A percentile compares a stretch with the other conserved stretches of the same genome.
These are phyloP conservation scores for Calonectria pauciramosa DNA, from an alignment of 2,329 filamentous ascomycete genomes.

Conservation along the genomic window DNA sequence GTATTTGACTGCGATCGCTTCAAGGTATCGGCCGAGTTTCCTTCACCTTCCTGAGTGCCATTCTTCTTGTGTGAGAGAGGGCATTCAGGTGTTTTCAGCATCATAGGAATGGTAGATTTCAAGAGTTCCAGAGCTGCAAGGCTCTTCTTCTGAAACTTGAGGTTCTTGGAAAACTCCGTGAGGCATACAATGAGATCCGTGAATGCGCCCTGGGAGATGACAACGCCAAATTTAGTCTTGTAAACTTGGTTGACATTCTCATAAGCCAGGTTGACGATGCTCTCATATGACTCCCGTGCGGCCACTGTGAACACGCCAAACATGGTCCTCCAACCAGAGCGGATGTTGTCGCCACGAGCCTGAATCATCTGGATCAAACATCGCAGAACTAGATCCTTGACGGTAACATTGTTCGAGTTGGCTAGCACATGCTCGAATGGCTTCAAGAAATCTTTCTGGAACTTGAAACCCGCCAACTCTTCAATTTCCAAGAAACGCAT, in stretches of 20 bases:
- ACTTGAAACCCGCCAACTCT: conserved; percentile 98
- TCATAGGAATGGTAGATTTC: conserved; percentile 92
- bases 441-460: conserved; percentile 99
- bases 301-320: conserved; percentile 98
- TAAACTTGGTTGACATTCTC: conserved; percentile 98
- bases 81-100: conserved; percentile 96
- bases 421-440: conserved; percentile 98
- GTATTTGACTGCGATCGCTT: conserved; percentile 78
- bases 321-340: conserved; percentile 99
- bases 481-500: conserved; percentile 99
- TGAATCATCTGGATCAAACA: conserved; percentile 99
- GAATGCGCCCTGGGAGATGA: conserved; percentile 96
- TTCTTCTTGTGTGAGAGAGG: conserved; percentile 78
- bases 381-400: conserved; percentile 97
- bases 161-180: conserved; percentile 99
- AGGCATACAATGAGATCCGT: conserved; percentile 96
- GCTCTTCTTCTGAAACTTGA: conserved; percentile 98
- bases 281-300: conserved; percentile 91
- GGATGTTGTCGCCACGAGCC: conserved; percentile 94
- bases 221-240: conserved; percentile 93
- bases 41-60: conserved; percentile 59
- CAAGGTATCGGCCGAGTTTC: conserved; percentile 58
- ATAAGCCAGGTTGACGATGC: conserved; percentile 95
- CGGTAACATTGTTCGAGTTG: conserved; percentile 89
- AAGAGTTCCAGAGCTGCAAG: conserved; percentile 94